A percentile compares a stretch with the other conserved stretches of the same genome.
Conservation (phyloP, 345 rosid species). For the Citrus glauca region DNA sequence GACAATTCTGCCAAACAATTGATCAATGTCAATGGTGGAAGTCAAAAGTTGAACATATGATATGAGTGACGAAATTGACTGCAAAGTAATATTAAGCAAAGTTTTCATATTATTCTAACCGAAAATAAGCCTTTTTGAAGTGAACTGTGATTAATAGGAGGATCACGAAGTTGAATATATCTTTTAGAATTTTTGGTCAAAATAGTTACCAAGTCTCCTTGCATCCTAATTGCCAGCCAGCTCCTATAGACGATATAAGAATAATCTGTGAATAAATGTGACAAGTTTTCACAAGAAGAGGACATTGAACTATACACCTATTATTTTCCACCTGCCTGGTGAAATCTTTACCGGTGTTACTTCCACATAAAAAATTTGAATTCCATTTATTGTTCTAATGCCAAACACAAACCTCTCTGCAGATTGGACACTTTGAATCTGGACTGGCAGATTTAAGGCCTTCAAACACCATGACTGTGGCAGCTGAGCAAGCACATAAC, state of each 20-base stretch:
- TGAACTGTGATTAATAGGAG: neutral
- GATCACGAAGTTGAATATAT: neutral
- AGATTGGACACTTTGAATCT: slow-evolving; percentile 74
- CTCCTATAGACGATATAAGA: neutral
- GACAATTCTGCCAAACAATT: neutral
- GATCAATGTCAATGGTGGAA: neutral
- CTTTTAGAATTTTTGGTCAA: neutral
- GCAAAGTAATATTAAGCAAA: neutral
- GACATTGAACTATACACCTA: neutral
- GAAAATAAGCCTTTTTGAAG: neutral
- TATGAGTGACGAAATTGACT: neutral
- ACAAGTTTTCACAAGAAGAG: neutral
- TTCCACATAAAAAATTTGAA: neutral
- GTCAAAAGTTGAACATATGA: too few species aligned
- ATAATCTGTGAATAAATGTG: neutral
- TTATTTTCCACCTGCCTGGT: neutral
- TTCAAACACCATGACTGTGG: slow-evolving; percentile 67
- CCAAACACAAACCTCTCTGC: slow-evolving; percentile 71
- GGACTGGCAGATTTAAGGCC: slow-evolving; percentile 63
- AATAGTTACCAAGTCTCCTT: neutral
- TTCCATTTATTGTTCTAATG: neutral
- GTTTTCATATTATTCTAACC: neutral
- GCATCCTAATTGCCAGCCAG: neutral
- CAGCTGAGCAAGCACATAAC: slow-evolving; percentile 85
- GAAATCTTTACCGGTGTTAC: neutral